Base-by-base conservation (phyloP, 306 rosid genomes). In the Quercus parvula region DNA sequence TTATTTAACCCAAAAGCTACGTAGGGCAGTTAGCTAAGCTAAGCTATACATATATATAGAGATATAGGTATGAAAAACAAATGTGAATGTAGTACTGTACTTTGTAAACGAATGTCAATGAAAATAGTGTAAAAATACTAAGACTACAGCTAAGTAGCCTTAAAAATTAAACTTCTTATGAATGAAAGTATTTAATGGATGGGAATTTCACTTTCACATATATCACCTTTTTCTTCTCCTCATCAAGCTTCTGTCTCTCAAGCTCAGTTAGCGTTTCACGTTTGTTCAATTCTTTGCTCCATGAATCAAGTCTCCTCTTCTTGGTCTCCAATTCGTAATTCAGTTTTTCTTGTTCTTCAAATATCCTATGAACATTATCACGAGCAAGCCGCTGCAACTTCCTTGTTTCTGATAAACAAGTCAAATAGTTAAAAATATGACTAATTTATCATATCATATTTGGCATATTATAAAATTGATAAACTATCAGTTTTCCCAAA, bases 191-290 rank as follows among this genome's bases (percentile, higher is more conserved):
- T 27, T 63, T 7, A 38, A 17, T 44, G 22, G 56, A 18, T 30
- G 74, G 44, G 38, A 61, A 59, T 72, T 54, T 52, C 74, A 46
- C 41, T 73, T 35, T 46, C 20, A 56, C 27, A 81, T 51, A 51
- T 41, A 9, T 75, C 77, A 93, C 99, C 99, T 91, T 91, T 85
- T 85, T 84, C 83, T 81, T 91, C 20, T 95, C 99, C 74, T 93
- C 99, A 6, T 90, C 97, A 70, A 93, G 99, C 78, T 91, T 90
- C 79, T 85, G 94, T 79, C 92, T 91, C 86, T 95, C 98, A 59
- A 88, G 92, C 80, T 91, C 96, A 75, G 99, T 95, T 63, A 89
- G 74, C 51, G 87, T 94, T 88, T 95, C 98, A 2, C 97, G 92
- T 77, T 90, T 93, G 90, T 93, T 90, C 64, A 95, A 78, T 79